Percentiles rank a stretch among this genome's conserved stretches.
phyloP scores from a whole-genome alignment of 139 green algal genomes.

The Chlamydomonas asymmetrica region DNA sequence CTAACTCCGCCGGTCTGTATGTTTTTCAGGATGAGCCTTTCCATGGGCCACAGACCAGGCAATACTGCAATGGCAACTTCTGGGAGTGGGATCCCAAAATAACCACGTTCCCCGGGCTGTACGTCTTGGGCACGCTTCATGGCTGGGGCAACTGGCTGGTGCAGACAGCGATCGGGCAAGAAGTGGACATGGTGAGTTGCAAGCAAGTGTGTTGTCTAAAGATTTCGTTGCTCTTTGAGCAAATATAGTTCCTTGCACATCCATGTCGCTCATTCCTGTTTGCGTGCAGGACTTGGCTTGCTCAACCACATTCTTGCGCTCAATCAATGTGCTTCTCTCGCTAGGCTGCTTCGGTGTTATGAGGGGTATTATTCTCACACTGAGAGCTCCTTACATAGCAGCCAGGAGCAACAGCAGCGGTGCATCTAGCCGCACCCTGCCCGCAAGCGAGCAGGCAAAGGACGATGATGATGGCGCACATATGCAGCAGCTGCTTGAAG shows the following conservation, averaged over 20 bases:
- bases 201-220: too few relatives aligned
- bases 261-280: too few relatives aligned
- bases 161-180: background rate
- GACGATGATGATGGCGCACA: constrained; percentile 1
- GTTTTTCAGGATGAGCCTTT: constrained; percentile 92
- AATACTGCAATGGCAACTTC: constrained; percentile 79
- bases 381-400: too few relatives aligned
- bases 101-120: constrained; percentile 93
- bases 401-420: constrained; percentile 9
- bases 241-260: too few relatives aligned
- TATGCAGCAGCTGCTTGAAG: background rate
- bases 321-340: constrained; percentile 62
- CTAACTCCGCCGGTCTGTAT: background rate
- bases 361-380: too few relatives aligned
- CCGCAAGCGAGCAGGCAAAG: background rate
- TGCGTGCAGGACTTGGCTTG: constrained; percentile 46
- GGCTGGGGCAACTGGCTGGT: constrained; percentile 8
- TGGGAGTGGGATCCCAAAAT: constrained; percentile 89
- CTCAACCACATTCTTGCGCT: constrained; percentile 55
- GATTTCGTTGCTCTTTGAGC: too few relatives aligned
- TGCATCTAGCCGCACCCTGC: too few relatives aligned
- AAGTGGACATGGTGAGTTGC: too few relatives aligned
- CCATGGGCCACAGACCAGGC: constrained; percentile 85
- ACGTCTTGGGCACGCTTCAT: constrained; percentile 57
- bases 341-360: constrained; percentile 38